A percentile compares a stretch with the other conserved stretches of the same genome.
Conservation (phyloP, 441 rosid species). For the Manihot esculenta region DNA sequence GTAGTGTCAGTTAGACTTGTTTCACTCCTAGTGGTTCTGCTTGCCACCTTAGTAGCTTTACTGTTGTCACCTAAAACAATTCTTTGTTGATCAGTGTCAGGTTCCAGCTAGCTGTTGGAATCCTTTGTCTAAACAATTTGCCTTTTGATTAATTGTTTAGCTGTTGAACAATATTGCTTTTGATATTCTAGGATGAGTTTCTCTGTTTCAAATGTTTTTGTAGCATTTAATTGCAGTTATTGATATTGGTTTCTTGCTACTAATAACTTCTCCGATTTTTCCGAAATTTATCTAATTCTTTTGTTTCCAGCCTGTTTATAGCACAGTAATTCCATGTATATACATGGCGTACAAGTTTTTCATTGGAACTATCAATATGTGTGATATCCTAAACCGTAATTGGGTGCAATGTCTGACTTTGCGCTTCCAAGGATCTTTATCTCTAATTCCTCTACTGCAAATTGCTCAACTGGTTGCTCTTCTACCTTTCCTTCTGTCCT, state of each 20-base stretch:
- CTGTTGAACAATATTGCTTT: slow-evolving; percentile 6
- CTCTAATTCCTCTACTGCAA: too few relatives aligned
- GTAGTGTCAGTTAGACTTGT: slow-evolving; percentile 11
- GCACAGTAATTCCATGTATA: too few relatives aligned
- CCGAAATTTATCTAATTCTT: too few relatives aligned
- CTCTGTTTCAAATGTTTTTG: not conserved
- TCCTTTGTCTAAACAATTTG: not conserved
- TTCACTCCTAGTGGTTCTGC: slow-evolving; percentile 14
- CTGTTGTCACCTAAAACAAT: slow-evolving; percentile 8
- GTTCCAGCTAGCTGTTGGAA: not conserved
- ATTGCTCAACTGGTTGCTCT: too few relatives aligned
- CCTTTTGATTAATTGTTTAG: not conserved
- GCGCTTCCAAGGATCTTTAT: too few relatives aligned
- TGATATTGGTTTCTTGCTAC: too few relatives aligned
- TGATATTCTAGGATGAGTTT: not conserved
- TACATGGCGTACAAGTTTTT: too few relatives aligned
- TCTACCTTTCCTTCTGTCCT: not conserved
- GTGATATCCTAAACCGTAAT: too few relatives aligned
- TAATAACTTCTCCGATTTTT: too few relatives aligned
- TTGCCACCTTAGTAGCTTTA: slow-evolving; percentile 17
- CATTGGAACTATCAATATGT: too few relatives aligned
- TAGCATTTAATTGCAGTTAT: not conserved
- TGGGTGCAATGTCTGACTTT: too few relatives aligned
- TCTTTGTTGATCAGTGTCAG: not conserved
- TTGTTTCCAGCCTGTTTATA: too few relatives aligned